Evolutionary conservation across 2,329 filamentous ascomycete species (phyloP).

Genomic region (Phyllosticta citribraziliensis): DNA sequence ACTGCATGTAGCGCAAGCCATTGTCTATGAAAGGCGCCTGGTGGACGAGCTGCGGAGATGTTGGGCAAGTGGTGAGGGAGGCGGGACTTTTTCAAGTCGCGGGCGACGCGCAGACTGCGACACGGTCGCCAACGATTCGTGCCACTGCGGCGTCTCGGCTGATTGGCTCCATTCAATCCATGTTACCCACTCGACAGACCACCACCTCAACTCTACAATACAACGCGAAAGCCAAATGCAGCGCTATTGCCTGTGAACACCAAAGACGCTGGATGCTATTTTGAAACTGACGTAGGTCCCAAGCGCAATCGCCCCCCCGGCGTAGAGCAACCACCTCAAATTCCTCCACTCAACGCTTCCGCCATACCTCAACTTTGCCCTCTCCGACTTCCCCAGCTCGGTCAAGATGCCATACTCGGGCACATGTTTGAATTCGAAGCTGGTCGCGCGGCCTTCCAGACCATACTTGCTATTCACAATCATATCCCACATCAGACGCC

Average conservation of each 20-base stretch:
- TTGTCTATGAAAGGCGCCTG: background rate
- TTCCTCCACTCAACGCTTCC: conserved; percentile 38
- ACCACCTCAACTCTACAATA: background rate
- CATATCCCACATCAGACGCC: conserved; percentile 47
- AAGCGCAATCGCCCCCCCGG: conserved; percentile 20
- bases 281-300: conserved; percentile 19
- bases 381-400: conserved; percentile 34
- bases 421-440: conserved; percentile 63
- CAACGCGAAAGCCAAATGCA: background rate
- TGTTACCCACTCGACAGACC: background rate
- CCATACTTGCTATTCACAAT: conserved; percentile 56
- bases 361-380: conserved; percentile 27
- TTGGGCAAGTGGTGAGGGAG: background rate
- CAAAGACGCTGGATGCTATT: conserved; percentile 12
- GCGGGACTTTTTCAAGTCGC: background rate
- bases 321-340: conserved; percentile 36
- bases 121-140: background rate
- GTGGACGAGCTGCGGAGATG: background rate
- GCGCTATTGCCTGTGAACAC: background rate
- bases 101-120: background rate
- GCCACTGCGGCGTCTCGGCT: too few relatives aligned
- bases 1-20: conserved; percentile 1
- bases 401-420: conserved; percentile 46
- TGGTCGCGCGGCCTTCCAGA: conserved; percentile 49
- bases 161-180: background rate